Evolutionary conservation across 2,329 filamentous ascomycete genomes (phyloP).

Genomic region (Rhytidhysteron rufulum): DNA sequence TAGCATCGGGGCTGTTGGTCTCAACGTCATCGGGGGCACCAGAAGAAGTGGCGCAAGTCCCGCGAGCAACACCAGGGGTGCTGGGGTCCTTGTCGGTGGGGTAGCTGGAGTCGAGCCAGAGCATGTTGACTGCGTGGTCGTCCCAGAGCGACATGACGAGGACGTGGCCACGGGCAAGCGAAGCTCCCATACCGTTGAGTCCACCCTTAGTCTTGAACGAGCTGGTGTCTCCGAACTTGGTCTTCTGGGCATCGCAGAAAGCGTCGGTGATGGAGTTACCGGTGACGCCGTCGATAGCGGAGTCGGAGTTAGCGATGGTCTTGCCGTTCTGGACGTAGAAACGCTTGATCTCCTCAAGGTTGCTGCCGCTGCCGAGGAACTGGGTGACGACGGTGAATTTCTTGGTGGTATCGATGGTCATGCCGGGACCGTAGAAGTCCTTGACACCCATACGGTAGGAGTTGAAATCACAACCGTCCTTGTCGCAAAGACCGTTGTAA

Average conservation of each 20-base stretch:
- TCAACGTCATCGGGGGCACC: constrained; percentile 36
- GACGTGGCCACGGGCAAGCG: constrained; percentile 58
- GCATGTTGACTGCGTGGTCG: constrained; percentile 66
- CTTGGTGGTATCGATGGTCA: constrained; percentile 41
- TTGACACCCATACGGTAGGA: constrained; percentile 61
- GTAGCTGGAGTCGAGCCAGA: constrained; percentile 69
- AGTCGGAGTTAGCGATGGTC: constrained; percentile 44
- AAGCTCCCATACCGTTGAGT: constrained; percentile 51
- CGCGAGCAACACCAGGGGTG: constrained; percentile 32
- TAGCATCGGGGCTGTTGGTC: constrained; percentile 27
- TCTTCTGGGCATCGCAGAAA: constrained; percentile 57
- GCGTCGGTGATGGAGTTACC: constrained; percentile 54
- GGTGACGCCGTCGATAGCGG: constrained; percentile 43
- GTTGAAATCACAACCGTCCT: constrained; percentile 63
- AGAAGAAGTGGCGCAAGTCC: constrained; percentile 34
- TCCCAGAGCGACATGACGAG: constrained; percentile 62
- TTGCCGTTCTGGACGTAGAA: constrained; percentile 50
- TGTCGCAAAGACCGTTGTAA: constrained; percentile 62
- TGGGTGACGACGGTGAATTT: constrained; percentile 51
- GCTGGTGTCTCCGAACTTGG: constrained; percentile 52
- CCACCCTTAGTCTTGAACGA: constrained; percentile 56
- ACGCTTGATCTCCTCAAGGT: constrained; percentile 45
- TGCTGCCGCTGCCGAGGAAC: constrained; percentile 43
- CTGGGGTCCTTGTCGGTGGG: constrained; percentile 42
- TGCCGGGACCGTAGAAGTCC: constrained; percentile 59